Base-by-base conservation (phyloP, 1,139 yeast species). In the Yamadazyma friedrichii region DNA sequence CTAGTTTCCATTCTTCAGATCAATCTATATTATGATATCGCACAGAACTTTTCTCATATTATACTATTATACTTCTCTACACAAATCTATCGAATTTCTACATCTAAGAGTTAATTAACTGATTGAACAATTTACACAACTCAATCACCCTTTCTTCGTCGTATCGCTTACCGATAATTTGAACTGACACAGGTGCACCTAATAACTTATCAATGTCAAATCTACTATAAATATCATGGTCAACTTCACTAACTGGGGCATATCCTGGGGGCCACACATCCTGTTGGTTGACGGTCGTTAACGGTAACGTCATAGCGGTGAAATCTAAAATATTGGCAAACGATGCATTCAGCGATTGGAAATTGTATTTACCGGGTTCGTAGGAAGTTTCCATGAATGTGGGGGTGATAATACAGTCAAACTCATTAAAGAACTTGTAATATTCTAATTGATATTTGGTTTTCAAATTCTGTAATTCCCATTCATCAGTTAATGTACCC, bases 301-400 rank as follows among this genome's bases (percentile, higher is more conserved):
- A 49, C 74, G 62, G 25, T 80, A 77, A 62, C 4, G 70, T 67
- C 42, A 78, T 69, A 33, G 76, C 66, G 25, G 85, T 81, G 50
- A 74, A 65, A 53, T 80, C 85, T 46, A 79, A 56, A 37, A 80
- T 52, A 55, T 80, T 80, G 71, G 79, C 82, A 47, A 81, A 67
- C 1, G 83, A 60, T 6, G 85, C 78, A 62, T 80, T 81, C 3
- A 84, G 80, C 86, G 88, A 81, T 59, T 79, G 78, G 55, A 72
- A 74, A 9, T 36, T 33, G 15, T 22, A 82, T 71, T 40, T 74
- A 26, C 78, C 80, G 11, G 79, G 76, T 31, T 69, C 72, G 15
- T 85, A 84, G 4, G 89, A 86, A 36, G 80, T 81, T 40, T 82
- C 82, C 42, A 75, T 74, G 56, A 80, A 78, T 2, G 78, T 70